Percentiles rank a stretch among this genome's conserved stretches.
Conservation (phyloP, 257 asterid genomes). For the Voacanga thouarsii region DNA sequence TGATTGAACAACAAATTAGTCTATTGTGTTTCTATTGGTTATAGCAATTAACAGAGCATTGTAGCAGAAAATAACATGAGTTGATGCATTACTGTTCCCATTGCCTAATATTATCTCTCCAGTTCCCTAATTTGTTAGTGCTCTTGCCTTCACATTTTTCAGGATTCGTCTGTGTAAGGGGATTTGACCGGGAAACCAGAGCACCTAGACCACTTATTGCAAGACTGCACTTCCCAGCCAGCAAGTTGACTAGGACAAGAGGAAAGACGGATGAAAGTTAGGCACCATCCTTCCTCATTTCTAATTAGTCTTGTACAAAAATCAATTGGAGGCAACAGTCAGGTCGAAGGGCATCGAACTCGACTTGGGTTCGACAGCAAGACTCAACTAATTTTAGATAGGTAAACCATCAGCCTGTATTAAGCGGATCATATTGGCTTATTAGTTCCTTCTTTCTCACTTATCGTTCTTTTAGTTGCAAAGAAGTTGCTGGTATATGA, state of each 20-base stretch:
- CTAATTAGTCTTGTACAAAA: slow-evolving; percentile 5
- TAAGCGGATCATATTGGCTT: slow-evolving; percentile 5
- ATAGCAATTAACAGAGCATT: not conserved
- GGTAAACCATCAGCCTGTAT: slow-evolving; percentile 8
- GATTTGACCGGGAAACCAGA: slow-evolving; percentile 73
- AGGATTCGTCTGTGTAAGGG: slow-evolving; percentile 97
- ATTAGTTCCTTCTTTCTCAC: slow-evolving; percentile 1
- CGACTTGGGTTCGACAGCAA: not conserved
- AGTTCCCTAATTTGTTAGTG: not conserved
- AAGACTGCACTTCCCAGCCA: slow-evolving; percentile 87
- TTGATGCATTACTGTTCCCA: not conserved
- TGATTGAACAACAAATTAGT: not conserved
- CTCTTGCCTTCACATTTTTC: slow-evolving; percentile 25
- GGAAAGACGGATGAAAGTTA: slow-evolving; percentile 46
- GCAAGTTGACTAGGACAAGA: slow-evolving; percentile 56
- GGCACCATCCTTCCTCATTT: not conserved
- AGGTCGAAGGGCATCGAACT: not conserved
- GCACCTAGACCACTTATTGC: slow-evolving; percentile 92
- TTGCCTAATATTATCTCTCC: not conserved
- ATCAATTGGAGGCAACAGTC: not conserved
- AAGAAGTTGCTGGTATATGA: not conserved
- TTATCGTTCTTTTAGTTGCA: not conserved
- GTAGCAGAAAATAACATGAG: not conserved
- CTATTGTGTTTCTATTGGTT: not conserved
- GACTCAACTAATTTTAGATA: slow-evolving; percentile 8